Evolutionary conservation across 257 asterid species (phyloP).

Genomic region (Solanum piurae): DNA sequence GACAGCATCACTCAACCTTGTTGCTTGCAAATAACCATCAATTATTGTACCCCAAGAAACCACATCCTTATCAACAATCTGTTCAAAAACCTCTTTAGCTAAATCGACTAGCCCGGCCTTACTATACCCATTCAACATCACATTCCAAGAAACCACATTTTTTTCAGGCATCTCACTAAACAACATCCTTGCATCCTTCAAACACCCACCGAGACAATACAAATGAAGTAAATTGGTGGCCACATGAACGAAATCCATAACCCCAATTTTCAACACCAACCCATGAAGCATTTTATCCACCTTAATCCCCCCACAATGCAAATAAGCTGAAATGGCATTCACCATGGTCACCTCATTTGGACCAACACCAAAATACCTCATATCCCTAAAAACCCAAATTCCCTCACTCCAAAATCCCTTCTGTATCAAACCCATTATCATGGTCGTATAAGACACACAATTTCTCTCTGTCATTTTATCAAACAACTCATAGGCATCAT

Average conservation of each 20-base stretch:
- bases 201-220: slow-evolving; percentile 30
- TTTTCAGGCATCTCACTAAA: slow-evolving; percentile 45
- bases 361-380: slow-evolving; percentile 48
- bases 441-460: slow-evolving; percentile 64
- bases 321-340: slow-evolving; percentile 49
- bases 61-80: slow-evolving; percentile 52
- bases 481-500: slow-evolving; percentile 55
- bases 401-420: slow-evolving; percentile 39
- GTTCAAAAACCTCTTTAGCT: slow-evolving; percentile 49
- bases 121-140: slow-evolving; percentile 79
- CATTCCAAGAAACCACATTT: slow-evolving; percentile 80
- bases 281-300: slow-evolving; percentile 54
- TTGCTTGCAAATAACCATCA: slow-evolving; percentile 55
- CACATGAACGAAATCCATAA: slow-evolving; percentile 36
- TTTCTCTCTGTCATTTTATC: slow-evolving; percentile 61
- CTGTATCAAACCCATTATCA: slow-evolving; percentile 67
- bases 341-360: slow-evolving; percentile 82
- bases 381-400: slow-evolving; percentile 40
- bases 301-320: slow-evolving; percentile 27
- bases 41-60: slow-evolving; percentile 90
- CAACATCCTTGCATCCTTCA: slow-evolving; percentile 37
- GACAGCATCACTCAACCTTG: slow-evolving; percentile 55
- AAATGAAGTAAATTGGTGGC: slow-evolving; percentile 65
- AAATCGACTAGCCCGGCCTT: slow-evolving; percentile 49
- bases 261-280: slow-evolving; percentile 61